Conservation (phyloP, 306 rosid genomes). For the Elaeagnus macrophylla region DNA sequence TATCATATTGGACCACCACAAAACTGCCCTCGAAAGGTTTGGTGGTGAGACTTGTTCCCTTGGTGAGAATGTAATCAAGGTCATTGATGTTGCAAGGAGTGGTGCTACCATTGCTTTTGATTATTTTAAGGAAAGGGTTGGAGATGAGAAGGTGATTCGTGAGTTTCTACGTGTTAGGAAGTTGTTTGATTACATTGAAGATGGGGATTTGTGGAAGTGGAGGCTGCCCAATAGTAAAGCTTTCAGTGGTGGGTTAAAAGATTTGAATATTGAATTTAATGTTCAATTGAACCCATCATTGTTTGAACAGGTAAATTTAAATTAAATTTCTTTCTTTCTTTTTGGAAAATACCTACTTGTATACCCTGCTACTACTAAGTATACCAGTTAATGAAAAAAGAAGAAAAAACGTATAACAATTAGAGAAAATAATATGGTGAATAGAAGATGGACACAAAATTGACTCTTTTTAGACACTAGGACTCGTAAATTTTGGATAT, state of each 20-base stretch:
- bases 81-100: constrained; percentile 66
- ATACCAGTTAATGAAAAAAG: too few species aligned
- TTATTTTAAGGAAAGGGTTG: constrained; percentile 50
- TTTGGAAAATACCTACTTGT: too few species aligned
- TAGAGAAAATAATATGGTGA: too few species aligned
- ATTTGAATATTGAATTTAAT: constrained; percentile 52
- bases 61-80: constrained; percentile 37
- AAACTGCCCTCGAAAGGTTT: constrained; percentile 53
- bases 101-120: constrained; percentile 94
- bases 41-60: constrained; percentile 13
- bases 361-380: too few species aligned
- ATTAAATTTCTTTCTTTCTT: background rate
- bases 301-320: constrained; percentile 54
- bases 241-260: constrained; percentile 68
- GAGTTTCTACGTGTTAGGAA: constrained; percentile 40
- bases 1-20: constrained; percentile 83
- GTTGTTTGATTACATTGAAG: constrained; percentile 68
- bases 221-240: constrained; percentile 67
- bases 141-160: constrained; percentile 15
- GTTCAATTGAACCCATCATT: constrained; percentile 42
- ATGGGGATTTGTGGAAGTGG: constrained; percentile 94
- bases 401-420: too few species aligned
- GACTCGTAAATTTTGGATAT: too few species aligned
- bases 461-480: too few species aligned
- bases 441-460: too few species aligned